Percentiles rank a stretch among this genome's conserved stretches.
phyloP scores from a whole-genome alignment of 108 stramenopile species.

The Aurantiochytrium sp. region DNA sequence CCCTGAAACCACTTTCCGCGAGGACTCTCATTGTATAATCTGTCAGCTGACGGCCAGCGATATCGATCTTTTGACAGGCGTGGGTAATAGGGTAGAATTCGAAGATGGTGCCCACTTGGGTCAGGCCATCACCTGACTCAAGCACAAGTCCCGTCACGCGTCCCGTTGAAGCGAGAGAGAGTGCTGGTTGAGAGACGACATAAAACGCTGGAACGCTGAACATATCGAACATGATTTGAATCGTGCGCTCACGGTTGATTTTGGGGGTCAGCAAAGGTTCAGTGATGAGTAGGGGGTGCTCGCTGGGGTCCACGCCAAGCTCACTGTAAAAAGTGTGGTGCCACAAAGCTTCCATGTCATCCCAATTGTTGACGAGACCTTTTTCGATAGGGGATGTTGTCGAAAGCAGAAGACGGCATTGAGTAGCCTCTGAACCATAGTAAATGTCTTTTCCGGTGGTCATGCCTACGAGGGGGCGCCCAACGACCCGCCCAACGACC shows the following conservation, averaged over 20 bases:
- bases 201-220: conserved; percentile 99
- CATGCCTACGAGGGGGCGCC: conserved; percentile 73
- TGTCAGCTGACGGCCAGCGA: conserved; percentile 58
- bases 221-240: conserved; percentile 99
- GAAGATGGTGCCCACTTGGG: conserved; percentile 58
- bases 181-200: conserved; percentile 97
- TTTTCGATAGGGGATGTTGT: conserved; percentile 99
- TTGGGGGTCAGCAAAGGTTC: conserved; percentile 99
- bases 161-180: conserved; percentile 58
- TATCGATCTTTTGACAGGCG: conserved; percentile 52
- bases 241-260: conserved; percentile 99
- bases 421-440: conserved; percentile 74
- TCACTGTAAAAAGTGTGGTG: conserved; percentile 82
- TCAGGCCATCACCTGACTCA: conserved; percentile 58
- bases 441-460: conserved; percentile 95
- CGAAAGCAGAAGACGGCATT: conserved; percentile 72
- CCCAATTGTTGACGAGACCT: conserved; percentile 66
- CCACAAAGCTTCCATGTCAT: conserved; percentile 66
- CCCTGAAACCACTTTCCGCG: conserved; percentile 56
- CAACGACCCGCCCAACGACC: conserved; percentile 52
- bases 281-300: conserved; percentile 96
- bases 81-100: conserved; percentile 57
- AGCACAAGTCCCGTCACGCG: conserved; percentile 56
- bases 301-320: conserved; percentile 60
- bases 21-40: conserved; percentile 62